phyloP scores from a whole-genome alignment of 139 green algal genomes.

The Chlamydomonas schloesseri region DNA sequence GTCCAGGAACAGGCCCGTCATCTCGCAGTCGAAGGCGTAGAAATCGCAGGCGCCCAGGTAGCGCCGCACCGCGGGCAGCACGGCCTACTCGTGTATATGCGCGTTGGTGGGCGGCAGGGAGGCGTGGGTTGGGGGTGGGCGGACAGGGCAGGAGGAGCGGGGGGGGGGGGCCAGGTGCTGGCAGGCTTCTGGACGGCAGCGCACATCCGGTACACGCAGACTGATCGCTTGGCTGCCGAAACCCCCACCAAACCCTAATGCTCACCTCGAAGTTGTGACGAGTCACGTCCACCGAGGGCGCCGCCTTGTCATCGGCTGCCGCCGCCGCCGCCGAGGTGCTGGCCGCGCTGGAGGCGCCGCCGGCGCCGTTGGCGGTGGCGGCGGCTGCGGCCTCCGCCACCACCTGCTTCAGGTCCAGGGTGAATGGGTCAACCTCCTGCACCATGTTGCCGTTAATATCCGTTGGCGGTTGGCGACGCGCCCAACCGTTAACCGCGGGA shows the following conservation, averaged over 20 bases:
- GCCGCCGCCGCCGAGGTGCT: background rate
- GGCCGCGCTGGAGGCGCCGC: background rate
- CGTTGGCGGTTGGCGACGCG: too few relatives aligned
- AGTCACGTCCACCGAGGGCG: slow-evolving; percentile 69
- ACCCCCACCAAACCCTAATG: too few relatives aligned
- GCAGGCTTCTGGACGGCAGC: too few relatives aligned
- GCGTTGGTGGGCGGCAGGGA: too few relatives aligned
- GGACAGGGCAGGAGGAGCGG: background rate
- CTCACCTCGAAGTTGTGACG: slow-evolving; percentile 69
- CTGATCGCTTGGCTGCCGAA: too few relatives aligned
- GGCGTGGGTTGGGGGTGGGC: background rate
- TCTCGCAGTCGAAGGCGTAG: slow-evolving; percentile 80
- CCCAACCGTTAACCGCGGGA: too few relatives aligned
- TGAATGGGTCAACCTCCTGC: too few relatives aligned
- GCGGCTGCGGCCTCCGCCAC: background rate
- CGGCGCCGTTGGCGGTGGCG: background rate
- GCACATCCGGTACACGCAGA: too few relatives aligned
- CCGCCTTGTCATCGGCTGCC: background rate
- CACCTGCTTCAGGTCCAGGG: background rate
- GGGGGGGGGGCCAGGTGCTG: too few relatives aligned
- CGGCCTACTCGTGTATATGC: background rate
- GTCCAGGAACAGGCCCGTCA: slow-evolving; percentile 82
- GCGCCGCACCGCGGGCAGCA: background rate
- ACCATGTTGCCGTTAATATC: too few relatives aligned
- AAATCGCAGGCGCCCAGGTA: slow-evolving; percentile 56